These are phyloP conservation scores for Ceratobasidium sp. DNA, from an alignment of 1,284 basidiomycete species.

Conservation along the genomic window DNA sequence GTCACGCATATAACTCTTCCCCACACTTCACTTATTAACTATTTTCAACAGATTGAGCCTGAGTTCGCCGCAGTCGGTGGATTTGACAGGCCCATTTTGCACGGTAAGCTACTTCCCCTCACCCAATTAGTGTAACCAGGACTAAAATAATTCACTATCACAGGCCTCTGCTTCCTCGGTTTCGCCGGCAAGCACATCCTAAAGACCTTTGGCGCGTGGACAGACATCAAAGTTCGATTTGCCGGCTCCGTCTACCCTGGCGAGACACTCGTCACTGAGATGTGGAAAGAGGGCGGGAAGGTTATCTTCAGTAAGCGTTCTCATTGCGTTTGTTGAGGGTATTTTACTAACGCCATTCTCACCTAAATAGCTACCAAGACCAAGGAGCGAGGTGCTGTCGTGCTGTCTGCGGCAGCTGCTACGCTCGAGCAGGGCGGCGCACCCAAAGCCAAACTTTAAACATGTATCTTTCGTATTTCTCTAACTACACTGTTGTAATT, in stretches of 20 bases:
- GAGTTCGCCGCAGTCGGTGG: conserved; percentile 95
- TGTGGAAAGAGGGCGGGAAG: conserved; percentile 97
- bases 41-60: conserved; percentile 78
- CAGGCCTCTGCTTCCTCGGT: conserved; percentile 91
- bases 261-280: conserved; percentile 92
- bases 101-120: conserved; percentile 55
- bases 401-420: conserved; percentile 78
- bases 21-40: not conserved
- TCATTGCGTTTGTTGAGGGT: conserved; percentile 19
- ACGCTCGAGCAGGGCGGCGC: conserved; percentile 63
- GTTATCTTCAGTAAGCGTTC: conserved; percentile 85
- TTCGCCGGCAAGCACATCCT: conserved; percentile 94
- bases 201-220: conserved; percentile 85
- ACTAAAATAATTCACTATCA: conserved; percentile 40
- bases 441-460: conserved; percentile 70
- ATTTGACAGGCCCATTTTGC: conserved; percentile 89
- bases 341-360: conserved; percentile 21
- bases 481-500: not conserved
- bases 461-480: not conserved
- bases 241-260: conserved; percentile 93
- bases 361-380: conserved; percentile 70
- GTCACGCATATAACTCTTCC: conserved; percentile 49
- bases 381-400: conserved; percentile 77
- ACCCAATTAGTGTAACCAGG: conserved; percentile 52
- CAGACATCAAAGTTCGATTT: conserved; percentile 97